Evolutionary conservation across 1,284 basidiomycete species (phyloP), one percentile per base, ranked within the genome.

Genomic region (Phellinidium pouzarii): DNA sequence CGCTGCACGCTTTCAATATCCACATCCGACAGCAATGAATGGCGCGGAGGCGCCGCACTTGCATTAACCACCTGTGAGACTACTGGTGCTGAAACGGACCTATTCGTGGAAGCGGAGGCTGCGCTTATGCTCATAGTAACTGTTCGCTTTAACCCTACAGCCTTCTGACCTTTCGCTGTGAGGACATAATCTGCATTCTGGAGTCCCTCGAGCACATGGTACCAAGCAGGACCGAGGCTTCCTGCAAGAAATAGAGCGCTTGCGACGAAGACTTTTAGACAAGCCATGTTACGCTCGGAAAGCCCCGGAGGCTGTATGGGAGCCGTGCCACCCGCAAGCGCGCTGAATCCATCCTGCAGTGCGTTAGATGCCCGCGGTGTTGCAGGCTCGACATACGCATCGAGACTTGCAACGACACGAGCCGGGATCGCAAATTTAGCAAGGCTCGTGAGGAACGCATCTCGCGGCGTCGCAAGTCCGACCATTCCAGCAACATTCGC

Each of bases 151-250:
- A 60, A 58, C 20, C 61, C 41, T 27, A 60, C 57, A 5, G 64
- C 50, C 7, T 68, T 64, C 7, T 64, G 63, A 9, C 73, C 79
- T 59, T 80, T 84, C 47, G 79, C 72, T 2, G 80, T 79, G 25
- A 96, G 73, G 14, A 96, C 89, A 62, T 91, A 93, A 60, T 94
- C 92, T 4, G 93, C 92, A 60, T 94, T 95, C 68, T 96, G 93
- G 34, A 96, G 69, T 1, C 87, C 82, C 63, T 96, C 93, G 44
- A 99, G 76, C 5, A 98, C 80, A 43, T 87, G 79, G 64, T 91
- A 93, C 95, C 95, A 99, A 58, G 87, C 91, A 36, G 82, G 77
- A 8, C 85, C 92, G 0, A 98, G 77, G 50, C 83, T 88, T 0
- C 88, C 88, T 0, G 90, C 89, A 3, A 98, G 78, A 62, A 89